These are phyloP conservation scores for Drechslerella dactyloides DNA, from an alignment of 2,329 filamentous ascomycete genomes.

Conservation along the genomic window DNA sequence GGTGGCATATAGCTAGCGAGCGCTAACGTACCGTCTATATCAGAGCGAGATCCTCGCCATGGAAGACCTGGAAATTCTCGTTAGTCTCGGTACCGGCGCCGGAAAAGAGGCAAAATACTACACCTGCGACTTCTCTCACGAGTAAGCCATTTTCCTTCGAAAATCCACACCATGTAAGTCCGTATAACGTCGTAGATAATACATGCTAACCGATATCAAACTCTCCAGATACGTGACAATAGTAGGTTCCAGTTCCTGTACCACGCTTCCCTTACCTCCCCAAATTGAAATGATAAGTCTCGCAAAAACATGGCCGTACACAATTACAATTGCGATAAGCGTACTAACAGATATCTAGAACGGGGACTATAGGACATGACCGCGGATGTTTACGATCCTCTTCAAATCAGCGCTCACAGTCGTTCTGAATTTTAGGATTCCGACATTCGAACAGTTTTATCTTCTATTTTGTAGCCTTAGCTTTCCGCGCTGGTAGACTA, in stretches of 20 bases:
- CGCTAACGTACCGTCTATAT: too few species aligned
- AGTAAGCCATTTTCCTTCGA: slow-evolving; percentile 63
- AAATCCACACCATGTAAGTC: neutral
- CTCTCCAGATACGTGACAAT: slow-evolving; percentile 61
- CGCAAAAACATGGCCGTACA: neutral
- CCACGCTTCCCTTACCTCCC: too few species aligned
- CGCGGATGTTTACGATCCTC: too few species aligned
- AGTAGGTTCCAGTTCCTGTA: slow-evolving; percentile 51
- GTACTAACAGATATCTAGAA: slow-evolving; percentile 58
- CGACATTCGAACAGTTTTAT: too few species aligned
- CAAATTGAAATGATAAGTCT: neutral
- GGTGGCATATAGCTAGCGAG: too few species aligned
- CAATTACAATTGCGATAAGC: neutral
- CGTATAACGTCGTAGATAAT: slow-evolving; percentile 45
- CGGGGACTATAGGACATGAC: slow-evolving; percentile 70
- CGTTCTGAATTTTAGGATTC: too few species aligned
- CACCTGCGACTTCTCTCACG: slow-evolving; percentile 86
- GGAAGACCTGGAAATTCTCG: slow-evolving; percentile 79
- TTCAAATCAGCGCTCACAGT: too few species aligned
- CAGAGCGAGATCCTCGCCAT: slow-evolving; percentile 71
- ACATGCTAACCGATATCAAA: slow-evolving; percentile 37
- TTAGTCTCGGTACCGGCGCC: slow-evolving; percentile 71
- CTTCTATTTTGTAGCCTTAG: too few species aligned
- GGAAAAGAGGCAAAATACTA: slow-evolving; percentile 74
- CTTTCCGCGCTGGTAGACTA: too few species aligned